Evolutionary conservation across 1,284 basidiomycete genomes (phyloP).

Genomic region (Microbotryum saponariae): DNA sequence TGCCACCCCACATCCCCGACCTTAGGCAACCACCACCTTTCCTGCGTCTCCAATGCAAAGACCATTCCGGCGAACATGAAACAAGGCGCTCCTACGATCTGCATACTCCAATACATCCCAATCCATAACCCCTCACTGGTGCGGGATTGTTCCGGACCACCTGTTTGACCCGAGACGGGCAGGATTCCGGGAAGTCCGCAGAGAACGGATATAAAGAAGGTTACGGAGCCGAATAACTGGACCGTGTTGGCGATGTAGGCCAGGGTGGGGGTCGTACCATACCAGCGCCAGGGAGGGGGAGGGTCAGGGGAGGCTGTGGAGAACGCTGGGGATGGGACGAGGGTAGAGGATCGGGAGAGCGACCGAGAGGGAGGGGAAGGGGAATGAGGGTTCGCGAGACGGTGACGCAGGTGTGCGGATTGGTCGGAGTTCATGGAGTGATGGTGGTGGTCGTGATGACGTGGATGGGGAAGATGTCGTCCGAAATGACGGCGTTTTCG

Average conservation of each 20-base stretch:
- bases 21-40: constrained; percentile 11
- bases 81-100: constrained; percentile 14
- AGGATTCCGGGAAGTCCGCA: constrained; percentile 26
- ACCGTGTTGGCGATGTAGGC: constrained; percentile 25
- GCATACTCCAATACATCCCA: constrained; percentile 12
- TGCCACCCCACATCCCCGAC: constrained; percentile 13
- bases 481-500: constrained; percentile 4
- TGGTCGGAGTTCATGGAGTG: background rate
- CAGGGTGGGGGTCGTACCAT: constrained; percentile 10
- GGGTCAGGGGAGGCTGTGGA: background rate
- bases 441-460: background rate
- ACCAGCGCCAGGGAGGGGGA: constrained; percentile 18
- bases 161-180: background rate
- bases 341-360: too few relatives aligned
- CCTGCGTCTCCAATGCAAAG: constrained; percentile 21
- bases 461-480: background rate
- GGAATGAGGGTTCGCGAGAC: background rate
- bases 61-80: constrained; percentile 14
- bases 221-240: constrained; percentile 21
- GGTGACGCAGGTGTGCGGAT: too few relatives aligned
- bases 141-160: constrained; percentile 5
- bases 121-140: constrained; percentile 13
- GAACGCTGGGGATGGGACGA: background rate
- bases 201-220: constrained; percentile 20
- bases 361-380: background rate